phyloP scores from a whole-genome alignment of 108 stramenopile genomes.

The Discostella stelligeroides region DNA sequence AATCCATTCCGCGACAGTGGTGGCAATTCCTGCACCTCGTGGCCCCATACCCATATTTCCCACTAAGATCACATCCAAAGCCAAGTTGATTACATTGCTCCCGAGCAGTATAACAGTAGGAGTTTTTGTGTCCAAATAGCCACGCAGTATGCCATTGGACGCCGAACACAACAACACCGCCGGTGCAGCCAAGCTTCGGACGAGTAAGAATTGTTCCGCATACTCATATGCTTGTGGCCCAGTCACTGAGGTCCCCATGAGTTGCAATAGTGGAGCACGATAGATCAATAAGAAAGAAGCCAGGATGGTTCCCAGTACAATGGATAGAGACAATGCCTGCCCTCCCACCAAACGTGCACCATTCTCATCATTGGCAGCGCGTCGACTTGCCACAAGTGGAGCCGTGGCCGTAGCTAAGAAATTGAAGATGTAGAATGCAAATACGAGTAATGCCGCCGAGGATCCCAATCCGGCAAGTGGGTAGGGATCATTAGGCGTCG shows the following conservation, averaged over 20 bases:
- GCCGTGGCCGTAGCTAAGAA: conserved; percentile 87
- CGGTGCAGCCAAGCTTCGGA: conserved; percentile 77
- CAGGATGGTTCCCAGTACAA: conserved; percentile 56
- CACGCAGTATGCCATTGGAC: conserved; percentile 80
- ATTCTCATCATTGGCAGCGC: conserved; percentile 58
- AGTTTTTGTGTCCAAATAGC: conserved; percentile 86
- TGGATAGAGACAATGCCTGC: conserved; percentile 75
- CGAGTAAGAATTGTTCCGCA: conserved; percentile 67
- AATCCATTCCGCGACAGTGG: conserved; percentile 86
- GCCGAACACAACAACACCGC: conserved; percentile 81
- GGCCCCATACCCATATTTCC: conserved; percentile 65
- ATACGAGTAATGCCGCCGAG: conserved; percentile 75
- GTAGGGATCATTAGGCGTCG: conserved; percentile 53
- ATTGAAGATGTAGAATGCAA: conserved; percentile 83
- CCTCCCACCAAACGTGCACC: conserved; percentile 71
- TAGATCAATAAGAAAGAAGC: conserved; percentile 46
- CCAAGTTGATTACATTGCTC: conserved; percentile 76
- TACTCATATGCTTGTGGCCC: conserved; percentile 63
- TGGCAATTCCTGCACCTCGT: conserved; percentile 83
- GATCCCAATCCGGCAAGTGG: conserved; percentile 84
- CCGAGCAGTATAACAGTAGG: conserved; percentile 69
- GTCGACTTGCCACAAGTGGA: conserved; percentile 66
- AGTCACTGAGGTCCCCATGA: conserved; percentile 78
- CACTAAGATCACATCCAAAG: conserved; percentile 73
- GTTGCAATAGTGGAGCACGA: conserved; percentile 53